A percentile compares a stretch with the other conserved stretches of the same genome.
Conservation (phyloP, 345 rosid genomes). For the Erysimum cheiranthoides region DNA sequence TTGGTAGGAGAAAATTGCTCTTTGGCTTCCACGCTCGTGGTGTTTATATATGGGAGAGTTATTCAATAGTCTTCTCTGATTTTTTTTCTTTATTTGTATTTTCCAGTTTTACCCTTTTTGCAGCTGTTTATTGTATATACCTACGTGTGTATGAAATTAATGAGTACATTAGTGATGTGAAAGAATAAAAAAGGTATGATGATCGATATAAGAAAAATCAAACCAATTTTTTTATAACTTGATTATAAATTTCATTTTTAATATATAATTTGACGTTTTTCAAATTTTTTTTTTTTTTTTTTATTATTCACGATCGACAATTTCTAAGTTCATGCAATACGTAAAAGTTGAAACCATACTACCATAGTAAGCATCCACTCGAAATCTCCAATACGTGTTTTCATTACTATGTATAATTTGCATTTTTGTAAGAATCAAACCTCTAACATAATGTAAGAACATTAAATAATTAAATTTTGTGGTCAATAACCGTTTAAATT, state of each 20-base stretch:
- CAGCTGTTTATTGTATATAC: neutral
- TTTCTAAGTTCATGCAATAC: neutral
- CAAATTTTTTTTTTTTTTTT: too few species aligned
- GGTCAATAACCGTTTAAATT: too few species aligned
- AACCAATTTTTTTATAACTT: neutral
- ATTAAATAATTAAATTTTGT: too few species aligned
- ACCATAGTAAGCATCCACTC: too few species aligned
- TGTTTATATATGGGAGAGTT: constrained; percentile 25
- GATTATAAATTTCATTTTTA: neutral
- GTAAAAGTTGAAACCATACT: too few species aligned
- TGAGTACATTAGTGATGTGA: neutral
- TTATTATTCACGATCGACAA: too few species aligned
- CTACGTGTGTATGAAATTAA: neutral
- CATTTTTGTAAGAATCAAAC: too few species aligned
- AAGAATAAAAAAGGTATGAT: neutral
- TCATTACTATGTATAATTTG: too few species aligned
- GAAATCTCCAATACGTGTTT: too few species aligned
- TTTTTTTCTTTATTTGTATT: neutral
- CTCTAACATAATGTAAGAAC: too few species aligned
- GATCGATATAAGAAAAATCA: neutral
- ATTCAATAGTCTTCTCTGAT: constrained; percentile 27
- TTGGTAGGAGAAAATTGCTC: constrained; percentile 40
- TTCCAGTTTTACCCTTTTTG: constrained; percentile 32
- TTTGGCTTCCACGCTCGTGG: constrained; percentile 42
- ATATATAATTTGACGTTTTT: neutral